Evolutionary conservation across 202 grass and related monocot species (phyloP).

Genomic region (Panicum hallii): DNA sequence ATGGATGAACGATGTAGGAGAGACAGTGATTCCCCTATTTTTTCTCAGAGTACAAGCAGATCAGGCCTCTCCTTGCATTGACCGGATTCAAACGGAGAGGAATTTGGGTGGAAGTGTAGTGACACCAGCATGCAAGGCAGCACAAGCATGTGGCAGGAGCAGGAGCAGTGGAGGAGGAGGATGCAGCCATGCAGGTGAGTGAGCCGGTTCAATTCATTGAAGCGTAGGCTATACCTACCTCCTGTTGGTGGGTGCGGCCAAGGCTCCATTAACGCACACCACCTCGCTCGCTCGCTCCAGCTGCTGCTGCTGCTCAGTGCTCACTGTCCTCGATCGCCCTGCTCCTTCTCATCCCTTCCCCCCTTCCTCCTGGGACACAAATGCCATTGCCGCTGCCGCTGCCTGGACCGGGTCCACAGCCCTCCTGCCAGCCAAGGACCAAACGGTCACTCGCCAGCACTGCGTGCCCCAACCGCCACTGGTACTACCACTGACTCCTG

Average conservation of each 20-base stretch:
- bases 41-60: too few species aligned
- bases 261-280: background rate
- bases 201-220: slow-evolving; percentile 28
- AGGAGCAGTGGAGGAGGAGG: too few species aligned
- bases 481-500: background rate
- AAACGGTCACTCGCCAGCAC: background rate
- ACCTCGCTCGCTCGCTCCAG: background rate
- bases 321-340: background rate
- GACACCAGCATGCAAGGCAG: too few species aligned
- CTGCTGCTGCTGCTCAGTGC: background rate
- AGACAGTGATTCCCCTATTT: too few species aligned
- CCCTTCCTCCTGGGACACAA: background rate
- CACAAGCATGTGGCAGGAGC: too few species aligned
- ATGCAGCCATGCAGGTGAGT: too few species aligned
- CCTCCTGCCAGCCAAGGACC: background rate
- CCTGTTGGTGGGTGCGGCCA: slow-evolving; percentile 38
- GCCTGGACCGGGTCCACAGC: background rate
- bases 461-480: background rate
- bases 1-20: too few species aligned
- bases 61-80: too few species aligned
- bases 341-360: background rate
- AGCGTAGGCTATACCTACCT: slow-evolving; percentile 24
- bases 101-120: too few species aligned
- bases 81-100: too few species aligned
- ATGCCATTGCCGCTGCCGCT: background rate